Conservation (phyloP, 1,284 basidiomycete species). For the Exobasidium rhododendri region DNA sequence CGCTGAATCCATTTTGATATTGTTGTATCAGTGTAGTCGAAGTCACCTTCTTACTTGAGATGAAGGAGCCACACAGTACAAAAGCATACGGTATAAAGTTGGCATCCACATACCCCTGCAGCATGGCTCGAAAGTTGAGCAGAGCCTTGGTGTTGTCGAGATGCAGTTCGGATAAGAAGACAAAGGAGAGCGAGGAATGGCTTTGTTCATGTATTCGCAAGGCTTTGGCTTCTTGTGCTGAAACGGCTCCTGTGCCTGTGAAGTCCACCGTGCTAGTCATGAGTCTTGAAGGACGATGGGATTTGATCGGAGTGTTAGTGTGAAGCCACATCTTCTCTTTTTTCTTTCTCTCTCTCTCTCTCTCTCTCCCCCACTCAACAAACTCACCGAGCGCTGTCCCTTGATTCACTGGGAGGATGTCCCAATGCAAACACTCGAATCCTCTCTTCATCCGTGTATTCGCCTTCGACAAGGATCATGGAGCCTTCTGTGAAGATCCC, state of each 20-base stretch:
- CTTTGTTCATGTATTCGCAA: constrained; percentile 42
- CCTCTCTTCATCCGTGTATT: constrained; percentile 86
- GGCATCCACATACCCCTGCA: constrained; percentile 82
- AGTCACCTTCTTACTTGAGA: constrained; percentile 65
- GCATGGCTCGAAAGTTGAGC: constrained; percentile 73
- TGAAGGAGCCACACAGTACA: constrained; percentile 90
- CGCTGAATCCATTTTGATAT: constrained; percentile 73
- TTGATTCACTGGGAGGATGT: constrained; percentile 69
- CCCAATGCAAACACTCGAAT: constrained; percentile 89
- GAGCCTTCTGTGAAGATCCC: constrained; percentile 95
- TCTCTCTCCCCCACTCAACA: neutral
- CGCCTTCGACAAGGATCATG: constrained; percentile 90
- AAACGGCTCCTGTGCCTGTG: constrained; percentile 83
- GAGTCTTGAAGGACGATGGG: neutral
- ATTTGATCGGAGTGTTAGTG: too few species aligned
- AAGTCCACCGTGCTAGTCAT: constrained; percentile 72
- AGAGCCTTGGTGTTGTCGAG: constrained; percentile 84
- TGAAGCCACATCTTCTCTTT: too few species aligned
- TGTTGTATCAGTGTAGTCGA: constrained; percentile 14
- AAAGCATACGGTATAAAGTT: constrained; percentile 79
- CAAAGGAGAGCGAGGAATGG: constrained; percentile 66
- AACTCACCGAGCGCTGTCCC: constrained; percentile 27
- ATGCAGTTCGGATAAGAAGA: constrained; percentile 91
- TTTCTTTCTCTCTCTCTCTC: too few species aligned
- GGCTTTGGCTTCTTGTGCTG: constrained; percentile 77